Evolutionary conservation across 164 flowering plant species (phyloP).

Genomic region (Akebia trifoliata): DNA sequence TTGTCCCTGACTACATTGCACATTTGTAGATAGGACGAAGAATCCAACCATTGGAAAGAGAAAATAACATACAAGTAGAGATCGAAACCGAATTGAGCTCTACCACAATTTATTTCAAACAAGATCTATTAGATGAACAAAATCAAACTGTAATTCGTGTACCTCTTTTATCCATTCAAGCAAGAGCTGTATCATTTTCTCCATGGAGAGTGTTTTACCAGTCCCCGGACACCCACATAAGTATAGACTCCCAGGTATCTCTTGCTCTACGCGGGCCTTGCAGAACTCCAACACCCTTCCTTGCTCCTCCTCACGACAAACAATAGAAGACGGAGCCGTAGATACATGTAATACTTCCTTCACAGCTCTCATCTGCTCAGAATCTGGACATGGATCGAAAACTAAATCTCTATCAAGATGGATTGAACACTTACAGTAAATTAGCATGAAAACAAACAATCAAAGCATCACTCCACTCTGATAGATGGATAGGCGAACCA

Average conservation of each 20-base stretch:
- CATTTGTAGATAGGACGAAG: no score
- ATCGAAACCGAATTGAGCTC: no score
- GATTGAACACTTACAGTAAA: neutral
- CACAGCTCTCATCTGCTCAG: conserved; percentile 50
- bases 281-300: conserved; percentile 61
- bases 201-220: conserved; percentile 80
- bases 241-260: conserved; percentile 74
- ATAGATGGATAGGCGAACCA: neutral
- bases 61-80: no score
- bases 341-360: conserved; percentile 88
- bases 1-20: no score
- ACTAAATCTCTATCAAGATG: conserved; percentile 1
- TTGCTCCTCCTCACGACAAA: conserved; percentile 34
- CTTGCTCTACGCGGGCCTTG: conserved; percentile 51
- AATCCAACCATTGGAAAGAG: no score
- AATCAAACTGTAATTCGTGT: neutral
- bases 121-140: no score
- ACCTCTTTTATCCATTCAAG: conserved; percentile 68
- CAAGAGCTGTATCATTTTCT: conserved; percentile 58
- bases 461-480: neutral
- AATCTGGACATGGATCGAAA: conserved; percentile 30
- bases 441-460: no score
- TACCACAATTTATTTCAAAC: no score
- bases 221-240: conserved; percentile 93
- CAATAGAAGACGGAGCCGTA: conserved; percentile 35